Conservation (phyloP, 2,329 filamentous ascomycete species). For the Fusarium acutatum region DNA sequence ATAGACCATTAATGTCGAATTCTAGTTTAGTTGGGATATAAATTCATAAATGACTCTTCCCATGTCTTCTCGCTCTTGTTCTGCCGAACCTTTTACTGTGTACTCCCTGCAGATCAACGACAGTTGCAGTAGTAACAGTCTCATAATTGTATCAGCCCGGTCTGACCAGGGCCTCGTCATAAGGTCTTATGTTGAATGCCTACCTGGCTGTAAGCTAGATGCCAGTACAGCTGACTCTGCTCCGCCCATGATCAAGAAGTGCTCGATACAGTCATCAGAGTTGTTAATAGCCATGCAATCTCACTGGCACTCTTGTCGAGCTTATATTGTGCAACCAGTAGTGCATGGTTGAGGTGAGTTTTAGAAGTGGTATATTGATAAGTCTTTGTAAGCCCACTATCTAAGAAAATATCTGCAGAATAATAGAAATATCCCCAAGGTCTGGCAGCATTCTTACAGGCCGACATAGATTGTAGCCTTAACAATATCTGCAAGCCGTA, state of each 20-base stretch:
- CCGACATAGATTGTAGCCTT: background rate
- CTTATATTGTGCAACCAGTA: background rate
- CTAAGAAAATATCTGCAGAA: too few relatives aligned
- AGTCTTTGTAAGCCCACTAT: too few relatives aligned
- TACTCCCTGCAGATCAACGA: accelerated
- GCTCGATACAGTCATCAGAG: background rate
- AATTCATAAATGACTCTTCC: background rate
- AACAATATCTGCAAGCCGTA: slow-evolving; percentile 40
- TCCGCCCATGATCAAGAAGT: background rate
- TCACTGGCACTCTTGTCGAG: background rate
- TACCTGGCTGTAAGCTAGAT: background rate
- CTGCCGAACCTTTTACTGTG: too few relatives aligned
- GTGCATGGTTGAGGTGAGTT: too few relatives aligned
- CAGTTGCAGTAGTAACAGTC: background rate
- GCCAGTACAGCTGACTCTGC: background rate
- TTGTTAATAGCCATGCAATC: background rate
- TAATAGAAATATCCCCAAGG: too few relatives aligned
- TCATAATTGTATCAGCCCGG: background rate
- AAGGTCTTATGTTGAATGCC: accelerated
- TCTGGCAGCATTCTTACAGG: too few relatives aligned
- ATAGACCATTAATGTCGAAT: background rate
- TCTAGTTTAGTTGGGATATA: background rate
- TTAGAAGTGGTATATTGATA: too few relatives aligned
- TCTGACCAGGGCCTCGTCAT: accelerated
- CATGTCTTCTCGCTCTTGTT: background rate